A percentile compares a stretch with the other conserved stretches of the same genome.
These are phyloP conservation scores for Aspergillus tanneri DNA, from an alignment of 2,329 filamentous ascomycete genomes.

Conservation along the genomic window DNA sequence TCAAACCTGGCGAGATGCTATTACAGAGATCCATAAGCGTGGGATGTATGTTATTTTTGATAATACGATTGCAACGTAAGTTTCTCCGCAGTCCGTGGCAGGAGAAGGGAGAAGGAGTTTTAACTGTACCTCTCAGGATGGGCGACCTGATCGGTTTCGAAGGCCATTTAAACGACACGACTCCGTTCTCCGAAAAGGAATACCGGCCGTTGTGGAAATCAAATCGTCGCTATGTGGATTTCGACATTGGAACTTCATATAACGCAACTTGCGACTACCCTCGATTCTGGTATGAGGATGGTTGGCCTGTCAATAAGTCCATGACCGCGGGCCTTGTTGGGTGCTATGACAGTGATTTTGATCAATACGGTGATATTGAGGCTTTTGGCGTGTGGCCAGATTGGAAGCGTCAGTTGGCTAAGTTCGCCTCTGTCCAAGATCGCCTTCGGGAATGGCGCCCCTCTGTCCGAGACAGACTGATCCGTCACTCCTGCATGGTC, in stretches of 20 bases:
- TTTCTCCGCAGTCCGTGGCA: constrained; percentile 4
- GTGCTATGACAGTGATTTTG: constrained; percentile 64
- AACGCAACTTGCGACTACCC: constrained; percentile 58
- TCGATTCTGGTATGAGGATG: constrained; percentile 61
- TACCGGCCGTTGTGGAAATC: constrained; percentile 60
- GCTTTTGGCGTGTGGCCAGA: constrained; percentile 64
- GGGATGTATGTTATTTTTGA: constrained; percentile 67
- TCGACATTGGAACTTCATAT: constrained; percentile 54
- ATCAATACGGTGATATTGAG: constrained; percentile 63
- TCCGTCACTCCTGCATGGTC: constrained; percentile 63
- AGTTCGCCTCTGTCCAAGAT: constrained; percentile 67
- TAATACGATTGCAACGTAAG: constrained; percentile 63
- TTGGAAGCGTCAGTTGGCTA: constrained; percentile 63
- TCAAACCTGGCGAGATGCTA: constrained; percentile 56
- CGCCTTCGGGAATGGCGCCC: constrained; percentile 64
- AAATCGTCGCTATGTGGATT: constrained; percentile 58
- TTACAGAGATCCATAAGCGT: constrained; percentile 60
- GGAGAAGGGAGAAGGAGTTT: too few species aligned
- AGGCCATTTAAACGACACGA: constrained; percentile 58
- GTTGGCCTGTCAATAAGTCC: constrained; percentile 50
- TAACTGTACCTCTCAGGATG: too few species aligned
- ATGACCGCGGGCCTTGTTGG: constrained; percentile 52
- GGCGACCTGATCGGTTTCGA: constrained; percentile 64
- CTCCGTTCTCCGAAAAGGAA: constrained; percentile 56
- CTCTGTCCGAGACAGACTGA: constrained; percentile 57